Base-by-base conservation (phyloP, 2,329 filamentous ascomycete genomes). In the Phialophora tarda region DNA sequence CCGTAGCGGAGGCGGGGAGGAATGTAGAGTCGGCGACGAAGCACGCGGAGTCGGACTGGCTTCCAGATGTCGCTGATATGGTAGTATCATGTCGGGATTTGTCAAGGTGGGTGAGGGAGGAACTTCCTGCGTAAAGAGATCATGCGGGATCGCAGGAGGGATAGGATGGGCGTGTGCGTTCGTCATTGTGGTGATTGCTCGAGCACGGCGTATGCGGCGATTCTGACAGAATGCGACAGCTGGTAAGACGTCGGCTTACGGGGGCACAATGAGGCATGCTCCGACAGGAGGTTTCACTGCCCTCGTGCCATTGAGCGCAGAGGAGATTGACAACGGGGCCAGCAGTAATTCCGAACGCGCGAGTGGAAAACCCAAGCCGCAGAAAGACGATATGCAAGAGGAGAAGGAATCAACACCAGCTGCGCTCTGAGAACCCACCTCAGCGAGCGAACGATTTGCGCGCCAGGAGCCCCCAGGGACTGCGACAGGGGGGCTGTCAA, bases 41-140 rank as follows among this genome's bases (percentile, higher is more conserved):
- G 68, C 56, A 14, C 65, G 41, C 5, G 65, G 65, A 47, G 38
- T 56, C 48, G 68, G 63, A 61, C 68, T 66, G 26, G 65, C 53
- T 44, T 59, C 48, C 5, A 61, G 44, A 38, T 66, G 41, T 32
- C 61, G 66, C 17, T 64, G 57, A 41, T 66, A 66, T 11, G 93
- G 93, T 60, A 97, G 82, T 74, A 97, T 96, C 92, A 97, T 93
- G 77, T 96, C 93, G 60, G 93, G 92, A 78, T 97, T 96, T 63
- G 92, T 96, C 74, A 97, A 82, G 2, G 93, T 96, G 55, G 93
- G 93, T 66, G 92, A 96, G 12, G 87, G 88, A 70, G 90, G 88
- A 11, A 56, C 56, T 50, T 72, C 69, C 41, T 71, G 66, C 7
- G 55, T 63, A 24, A 67, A 64, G 41, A 64, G 62, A 58, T 66